These are phyloP conservation scores for Syncephalis plumigaleata DNA, from an alignment of 371 early-diverging fungal genomes.

Conservation along the genomic window DNA sequence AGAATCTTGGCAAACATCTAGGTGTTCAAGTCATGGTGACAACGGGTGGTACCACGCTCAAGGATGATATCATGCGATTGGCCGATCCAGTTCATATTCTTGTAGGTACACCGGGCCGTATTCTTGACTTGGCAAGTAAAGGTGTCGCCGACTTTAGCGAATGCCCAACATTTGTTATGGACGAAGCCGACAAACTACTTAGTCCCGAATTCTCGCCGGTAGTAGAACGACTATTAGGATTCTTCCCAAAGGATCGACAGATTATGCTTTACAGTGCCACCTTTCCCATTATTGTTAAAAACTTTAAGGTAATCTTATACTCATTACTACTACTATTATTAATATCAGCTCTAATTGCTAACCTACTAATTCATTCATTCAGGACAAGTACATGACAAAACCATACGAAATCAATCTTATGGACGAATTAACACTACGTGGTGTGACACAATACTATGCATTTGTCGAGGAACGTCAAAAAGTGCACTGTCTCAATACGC, in stretches of 20 bases:
- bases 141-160: slow-evolving; percentile 74
- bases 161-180: slow-evolving; percentile 87
- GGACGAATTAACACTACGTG: slow-evolving; percentile 95
- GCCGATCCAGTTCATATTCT: slow-evolving; percentile 83
- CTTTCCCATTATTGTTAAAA: slow-evolving; percentile 92
- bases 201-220: slow-evolving; percentile 93
- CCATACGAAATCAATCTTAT: slow-evolving; percentile 97
- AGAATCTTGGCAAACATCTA: slow-evolving; percentile 83
- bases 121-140: slow-evolving; percentile 87
- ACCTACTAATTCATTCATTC: background rate
- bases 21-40: slow-evolving; percentile 90
- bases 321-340: background rate
- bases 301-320: slow-evolving; percentile 46
- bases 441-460: slow-evolving; percentile 97
- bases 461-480: slow-evolving; percentile 97
- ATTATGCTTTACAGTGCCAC: slow-evolving; percentile 97
- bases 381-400: slow-evolving; percentile 76
- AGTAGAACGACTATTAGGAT: slow-evolving; percentile 78
- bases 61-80: slow-evolving; percentile 95
- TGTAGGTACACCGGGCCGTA: slow-evolving; percentile 96
- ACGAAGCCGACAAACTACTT: slow-evolving; percentile 97
- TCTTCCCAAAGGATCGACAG: slow-evolving; percentile 74
- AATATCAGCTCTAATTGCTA: background rate
- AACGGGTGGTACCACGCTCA: slow-evolving; percentile 92
- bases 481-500: slow-evolving; percentile 92